Evolutionary conservation across 495 filamentous ascomycete species (phyloP).

Genomic region (Cladorrhinum samala): DNA sequence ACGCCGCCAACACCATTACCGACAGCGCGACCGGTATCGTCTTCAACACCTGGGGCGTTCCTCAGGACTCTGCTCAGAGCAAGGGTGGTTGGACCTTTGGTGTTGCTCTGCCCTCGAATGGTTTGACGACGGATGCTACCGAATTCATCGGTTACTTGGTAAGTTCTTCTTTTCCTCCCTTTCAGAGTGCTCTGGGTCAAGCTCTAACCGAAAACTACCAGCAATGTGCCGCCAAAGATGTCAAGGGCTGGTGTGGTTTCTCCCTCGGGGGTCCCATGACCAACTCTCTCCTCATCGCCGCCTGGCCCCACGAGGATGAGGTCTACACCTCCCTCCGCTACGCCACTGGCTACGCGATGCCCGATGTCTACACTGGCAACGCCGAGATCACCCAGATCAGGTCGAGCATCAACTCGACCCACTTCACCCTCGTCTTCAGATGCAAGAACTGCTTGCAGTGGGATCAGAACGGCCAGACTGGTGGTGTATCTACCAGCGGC

Average conservation of each 20-base stretch:
- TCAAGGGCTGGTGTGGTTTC: conserved; percentile 52
- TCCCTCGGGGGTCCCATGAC: conserved; percentile 52
- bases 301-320: conserved; percentile 44
- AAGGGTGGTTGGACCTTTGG: conserved; percentile 48
- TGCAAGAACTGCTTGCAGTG: conserved; percentile 59
- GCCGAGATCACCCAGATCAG: conserved; percentile 53
- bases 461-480: conserved; percentile 26
- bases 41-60: conserved; percentile 38
- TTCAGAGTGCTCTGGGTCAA: background rate
- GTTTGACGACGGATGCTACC: conserved; percentile 42
- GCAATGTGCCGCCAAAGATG: conserved; percentile 27
- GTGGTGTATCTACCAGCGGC: conserved; percentile 17
- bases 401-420: conserved; percentile 45
- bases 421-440: conserved; percentile 54
- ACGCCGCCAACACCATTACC: conserved; percentile 28
- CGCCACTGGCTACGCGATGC: conserved; percentile 51
- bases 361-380: conserved; percentile 52
- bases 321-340: conserved; percentile 52
- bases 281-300: conserved; percentile 51
- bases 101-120: conserved; percentile 48
- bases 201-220: conserved; percentile 10
- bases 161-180: conserved; percentile 12
- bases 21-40: conserved; percentile 39
- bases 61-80: conserved; percentile 20
- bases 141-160: conserved; percentile 57